Evolutionary conservation across 805 yeast genomes (phyloP), one percentile per base, ranked within the genome.

Genomic region (Ogataea pignaliae): DNA sequence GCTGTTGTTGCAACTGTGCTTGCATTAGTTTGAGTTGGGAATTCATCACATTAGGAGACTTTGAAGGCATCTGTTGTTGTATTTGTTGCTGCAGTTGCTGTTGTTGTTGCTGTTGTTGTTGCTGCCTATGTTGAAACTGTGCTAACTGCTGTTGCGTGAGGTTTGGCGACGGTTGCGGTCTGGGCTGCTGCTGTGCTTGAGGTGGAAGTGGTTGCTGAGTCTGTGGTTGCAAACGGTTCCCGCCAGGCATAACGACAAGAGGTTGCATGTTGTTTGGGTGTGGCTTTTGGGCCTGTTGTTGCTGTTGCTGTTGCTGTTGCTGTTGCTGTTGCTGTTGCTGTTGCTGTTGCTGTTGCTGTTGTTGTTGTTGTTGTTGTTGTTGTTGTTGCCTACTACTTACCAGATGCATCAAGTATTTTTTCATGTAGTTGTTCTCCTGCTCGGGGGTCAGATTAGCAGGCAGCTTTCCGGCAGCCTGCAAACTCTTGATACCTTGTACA

Each of bases 381-480:
- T 51, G 56, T 36, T 48, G 55, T 21, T 50, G 44, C 3, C 48
- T 46, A 37, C 42, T 46, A 37, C 48, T 55, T 32, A 63, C 41
- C 16, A 60, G 43, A 40, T 64, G 68, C 35, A 57, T 50, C 40
- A 66, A 45, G 45, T 60, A 66, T 38, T 60, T 62, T 43, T 59
- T 61, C 32, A 64, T 60, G 43, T 62, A 66, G n/a, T 54, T 54
- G 37, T 54, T 60, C 36, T 65, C 66, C 43, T 67, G 68, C 38
- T 64, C 69, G 1, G 55, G 64, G 2, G 66, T 55, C 29, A 66
- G 43, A 17, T 55, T 56, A 10, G 57, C 42, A 10, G 68, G 64
- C 12, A 65, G 45, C 37, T 63, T 58, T 31, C 67, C 67, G 8
- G 61, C 44, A 3, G 61, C 58, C 45, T 65, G 69, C 16, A 66